A percentile compares a stretch with the other conserved stretches of the same genome.
Evolutionary conservation across 306 rosid genomes (phyloP).

Genomic region (Alnus glutinosa): DNA sequence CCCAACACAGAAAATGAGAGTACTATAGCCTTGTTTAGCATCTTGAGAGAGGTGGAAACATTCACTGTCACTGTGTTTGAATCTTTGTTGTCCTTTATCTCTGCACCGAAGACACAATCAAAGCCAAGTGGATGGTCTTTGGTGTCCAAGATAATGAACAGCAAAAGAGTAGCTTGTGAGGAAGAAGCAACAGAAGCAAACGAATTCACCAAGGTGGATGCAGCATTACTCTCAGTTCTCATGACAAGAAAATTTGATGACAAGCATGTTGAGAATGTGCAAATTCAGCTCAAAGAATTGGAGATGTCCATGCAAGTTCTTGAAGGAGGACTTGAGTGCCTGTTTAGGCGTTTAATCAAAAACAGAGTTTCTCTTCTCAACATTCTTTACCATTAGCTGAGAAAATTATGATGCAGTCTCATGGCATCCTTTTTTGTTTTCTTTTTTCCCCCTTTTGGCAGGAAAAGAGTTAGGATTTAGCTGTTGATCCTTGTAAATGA

Average conservation of each 20-base stretch:
- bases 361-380: conserved; percentile 6
- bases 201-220: conserved; percentile 19
- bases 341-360: background rate
- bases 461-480: too few relatives aligned
- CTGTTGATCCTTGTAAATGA: background rate
- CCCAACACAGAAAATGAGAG: conserved; percentile 21
- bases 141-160: conserved; percentile 36
- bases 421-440: too few relatives aligned
- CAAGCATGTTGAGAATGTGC: background rate
- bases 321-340: background rate
- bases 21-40: conserved; percentile 15
- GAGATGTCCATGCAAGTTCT: conserved; percentile 15
- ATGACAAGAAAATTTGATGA: background rate
- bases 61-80: conserved; percentile 26
- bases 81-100: conserved; percentile 36
- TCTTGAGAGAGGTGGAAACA: conserved; percentile 40
- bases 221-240: background rate
- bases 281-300: background rate
- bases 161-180: conserved; percentile 25
- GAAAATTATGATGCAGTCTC: background rate
- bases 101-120: conserved; percentile 28
- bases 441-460: too few relatives aligned
- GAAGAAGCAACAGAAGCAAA: conserved; percentile 26
- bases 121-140: conserved; percentile 32
- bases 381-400: conserved; percentile 8